Conservation (phyloP, 2,329 filamentous ascomycete species). For the Geosmithia flava region DNA sequence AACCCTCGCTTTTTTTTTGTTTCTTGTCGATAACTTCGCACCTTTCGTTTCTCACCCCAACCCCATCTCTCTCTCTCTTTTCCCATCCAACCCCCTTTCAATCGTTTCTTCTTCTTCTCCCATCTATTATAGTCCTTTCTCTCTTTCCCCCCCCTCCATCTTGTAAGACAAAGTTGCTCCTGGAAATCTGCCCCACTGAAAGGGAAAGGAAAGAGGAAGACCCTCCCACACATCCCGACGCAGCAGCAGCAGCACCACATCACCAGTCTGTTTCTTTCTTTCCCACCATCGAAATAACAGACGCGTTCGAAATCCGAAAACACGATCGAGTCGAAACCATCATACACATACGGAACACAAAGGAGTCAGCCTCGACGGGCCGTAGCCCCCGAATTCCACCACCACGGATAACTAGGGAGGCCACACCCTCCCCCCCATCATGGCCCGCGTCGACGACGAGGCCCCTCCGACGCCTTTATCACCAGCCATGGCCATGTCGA, state of each 20-base stretch:
- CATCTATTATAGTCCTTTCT: neutral
- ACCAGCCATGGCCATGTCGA: slow-evolving; percentile 55
- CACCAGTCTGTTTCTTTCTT: too few relatives aligned
- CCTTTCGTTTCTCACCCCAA: too few relatives aligned
- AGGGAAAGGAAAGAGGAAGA: neutral
- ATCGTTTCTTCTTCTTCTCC: neutral
- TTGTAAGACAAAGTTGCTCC: neutral
- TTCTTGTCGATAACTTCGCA: too few relatives aligned
- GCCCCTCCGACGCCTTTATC: slow-evolving; percentile 20
- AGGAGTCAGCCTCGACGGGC: too few relatives aligned
- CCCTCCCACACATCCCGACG: neutral
- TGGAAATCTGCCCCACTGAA: neutral
- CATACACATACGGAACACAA: too few relatives aligned
- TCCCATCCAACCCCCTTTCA: neutral
- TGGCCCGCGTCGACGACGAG: slow-evolving; percentile 3
- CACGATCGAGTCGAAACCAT: too few relatives aligned
- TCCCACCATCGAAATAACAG: too few relatives aligned
- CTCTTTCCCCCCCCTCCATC: neutral
- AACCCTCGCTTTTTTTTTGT: neutral
- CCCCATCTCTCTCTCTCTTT: neutral
- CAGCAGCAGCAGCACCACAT: too few relatives aligned
- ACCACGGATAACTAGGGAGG: neutral
- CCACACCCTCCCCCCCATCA: neutral
- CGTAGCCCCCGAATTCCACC: too few relatives aligned
- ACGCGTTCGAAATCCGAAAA: too few relatives aligned